Percentiles rank a stretch among this genome's conserved stretches.
Evolutionary conservation across 768 basidiomycete species (phyloP).

Genomic region (Gymnopilus junonius): DNA sequence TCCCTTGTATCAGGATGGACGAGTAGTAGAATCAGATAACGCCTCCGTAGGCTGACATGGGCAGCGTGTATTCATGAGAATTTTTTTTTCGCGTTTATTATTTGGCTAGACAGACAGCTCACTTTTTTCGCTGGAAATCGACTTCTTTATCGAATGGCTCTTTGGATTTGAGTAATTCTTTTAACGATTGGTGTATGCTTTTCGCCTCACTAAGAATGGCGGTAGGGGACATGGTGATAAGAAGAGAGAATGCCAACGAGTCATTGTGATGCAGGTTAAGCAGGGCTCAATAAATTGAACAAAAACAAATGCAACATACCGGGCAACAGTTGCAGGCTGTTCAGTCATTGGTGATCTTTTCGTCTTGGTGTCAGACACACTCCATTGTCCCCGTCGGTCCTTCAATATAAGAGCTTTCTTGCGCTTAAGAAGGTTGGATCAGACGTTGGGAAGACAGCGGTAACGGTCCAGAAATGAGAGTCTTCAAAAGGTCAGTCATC

Average conservation of each 20-base stretch:
- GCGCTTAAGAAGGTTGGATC: constrained; percentile 2
- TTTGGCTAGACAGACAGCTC: constrained; percentile 40
- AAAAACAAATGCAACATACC: constrained; percentile 35
- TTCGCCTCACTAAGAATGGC: constrained; percentile 72
- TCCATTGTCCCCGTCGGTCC: constrained; percentile 36
- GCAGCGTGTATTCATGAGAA: constrained; percentile 16
- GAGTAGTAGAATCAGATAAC: constrained; percentile 71
- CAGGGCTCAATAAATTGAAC: constrained; percentile 8
- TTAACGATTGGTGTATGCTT: constrained; percentile 71
- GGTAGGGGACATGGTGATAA: constrained; percentile 15
- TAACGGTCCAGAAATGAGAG: constrained; percentile 7
- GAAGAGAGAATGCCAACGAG: constrained; percentile 4
- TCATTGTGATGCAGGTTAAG: constrained; percentile 13
- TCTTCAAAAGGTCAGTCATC: constrained; percentile 6
- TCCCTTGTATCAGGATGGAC: constrained; percentile 71
- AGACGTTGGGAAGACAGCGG: constrained; percentile 14
- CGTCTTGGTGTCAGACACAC: constrained; percentile 23
- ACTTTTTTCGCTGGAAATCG: constrained; percentile 88
- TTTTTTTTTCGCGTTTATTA: constrained; percentile 9
- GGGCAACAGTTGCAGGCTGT: constrained; percentile 46
- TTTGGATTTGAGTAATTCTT: constrained; percentile 72
- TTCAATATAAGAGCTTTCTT: constrained; percentile 15
- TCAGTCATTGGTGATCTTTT: constrained; percentile 43
- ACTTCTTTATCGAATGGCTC: constrained; percentile 87
- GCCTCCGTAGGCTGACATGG: constrained; percentile 62